phyloP scores from a whole-genome alignment of 2,329 filamentous ascomycete genomes.

The Beauveria rudraprayagi region DNA sequence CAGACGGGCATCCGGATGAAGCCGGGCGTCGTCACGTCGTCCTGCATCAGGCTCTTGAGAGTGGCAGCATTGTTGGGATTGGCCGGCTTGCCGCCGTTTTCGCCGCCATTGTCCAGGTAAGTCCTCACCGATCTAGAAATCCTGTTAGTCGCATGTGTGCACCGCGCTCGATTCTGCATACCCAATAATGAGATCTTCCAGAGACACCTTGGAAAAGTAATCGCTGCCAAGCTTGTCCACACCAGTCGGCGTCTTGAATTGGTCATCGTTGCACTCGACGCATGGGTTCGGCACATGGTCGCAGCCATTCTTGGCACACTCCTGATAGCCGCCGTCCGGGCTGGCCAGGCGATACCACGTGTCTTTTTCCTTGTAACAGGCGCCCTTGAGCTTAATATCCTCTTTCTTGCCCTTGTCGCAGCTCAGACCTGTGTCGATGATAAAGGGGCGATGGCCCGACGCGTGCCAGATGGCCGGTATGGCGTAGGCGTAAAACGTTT shows the following conservation, averaged over 20 bases:
- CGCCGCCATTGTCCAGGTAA: neutral
- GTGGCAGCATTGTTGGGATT: neutral
- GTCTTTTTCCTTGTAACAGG: constrained; percentile 17
- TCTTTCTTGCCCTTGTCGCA: constrained; percentile 18
- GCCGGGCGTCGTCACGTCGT: constrained; percentile 3
- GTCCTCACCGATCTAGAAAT: neutral
- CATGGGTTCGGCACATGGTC: neutral
- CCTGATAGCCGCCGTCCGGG: neutral
- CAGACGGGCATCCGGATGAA: constrained; percentile 6
- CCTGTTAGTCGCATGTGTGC: neutral
- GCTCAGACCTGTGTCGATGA: constrained; percentile 17
- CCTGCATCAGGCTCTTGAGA: neutral
- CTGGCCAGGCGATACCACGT: neutral
- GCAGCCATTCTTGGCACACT: neutral
- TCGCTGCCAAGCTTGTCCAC: neutral
- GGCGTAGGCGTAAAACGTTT: constrained; percentile 22
- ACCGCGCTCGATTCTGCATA: neutral
- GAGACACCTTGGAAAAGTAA: neutral
- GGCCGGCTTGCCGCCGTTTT: neutral
- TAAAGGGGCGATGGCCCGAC: constrained; percentile 21
- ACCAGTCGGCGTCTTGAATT: constrained; percentile 1
- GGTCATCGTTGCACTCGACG: neutral
- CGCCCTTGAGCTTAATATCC: constrained; percentile 14
- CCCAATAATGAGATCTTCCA: neutral
- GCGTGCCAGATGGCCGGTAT: constrained; percentile 25